Evolutionary conservation across 164 flowering plant species (phyloP), one percentile per base, ranked within the genome.

Genomic region (Annona cherimola): DNA sequence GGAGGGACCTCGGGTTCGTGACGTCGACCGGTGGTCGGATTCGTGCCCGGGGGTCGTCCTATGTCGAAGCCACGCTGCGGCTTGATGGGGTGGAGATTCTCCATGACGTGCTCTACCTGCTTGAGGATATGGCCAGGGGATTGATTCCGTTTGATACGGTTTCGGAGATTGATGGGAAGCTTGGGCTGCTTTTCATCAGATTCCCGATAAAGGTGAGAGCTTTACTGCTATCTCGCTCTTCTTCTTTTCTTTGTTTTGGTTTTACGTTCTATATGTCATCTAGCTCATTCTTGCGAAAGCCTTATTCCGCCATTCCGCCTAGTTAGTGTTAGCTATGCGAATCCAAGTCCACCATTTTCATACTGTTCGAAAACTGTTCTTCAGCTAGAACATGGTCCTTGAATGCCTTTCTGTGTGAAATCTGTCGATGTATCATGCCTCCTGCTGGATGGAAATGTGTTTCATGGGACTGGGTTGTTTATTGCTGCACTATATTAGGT

Each of bases 121-220:
- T 95, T 39, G 87, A 80, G 71, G 98, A 95, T 79, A 75, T 89
- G 78, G 84, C 88, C n/a, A 84, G 70, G 68, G 99, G 99, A 1
- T 69, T 66, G 2, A 81, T 95, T n/a, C 88, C 90, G 0, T 91
- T 95, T 46, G 93, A 91, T 72, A 85, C 97, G 1, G 79, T 71
- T 72, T 75, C 96, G 5, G 45, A 68, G 63, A 78, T 93, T 57
- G 45, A 71, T 2, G 99, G 99, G 1, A 12, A 71, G 7, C 71
- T 95, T 2, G 89, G 96, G 54, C 39, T 95, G 1, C 79, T 84
- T 72, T 83, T 87, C 79, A 75, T 95, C 70, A 59, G 81, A n/a
- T 35, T 95, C 68, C 97, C 98, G 0, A 59, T 91, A 2, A 75
- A 88, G 94, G 99, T 93, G 72, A 9, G 57, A 9, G 57, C 57